phyloP scores from a whole-genome alignment of 495 filamentous ascomycete genomes.

The Penicillium roqueforti region DNA sequence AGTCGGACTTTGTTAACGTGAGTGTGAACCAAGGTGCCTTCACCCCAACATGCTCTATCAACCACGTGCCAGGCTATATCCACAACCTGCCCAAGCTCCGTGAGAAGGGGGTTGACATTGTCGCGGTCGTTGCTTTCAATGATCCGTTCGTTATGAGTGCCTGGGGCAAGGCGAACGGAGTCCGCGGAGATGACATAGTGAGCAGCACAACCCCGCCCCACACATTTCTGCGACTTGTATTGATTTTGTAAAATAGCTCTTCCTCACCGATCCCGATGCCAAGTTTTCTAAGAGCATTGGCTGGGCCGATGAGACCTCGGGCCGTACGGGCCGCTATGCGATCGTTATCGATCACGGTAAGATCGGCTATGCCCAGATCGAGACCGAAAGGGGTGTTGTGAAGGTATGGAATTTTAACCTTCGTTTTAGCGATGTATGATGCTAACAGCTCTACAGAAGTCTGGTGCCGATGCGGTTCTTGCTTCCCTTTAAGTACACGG shows the following conservation, averaged over 20 bases:
- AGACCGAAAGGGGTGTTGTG: constrained; percentile 59
- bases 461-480: constrained; percentile 66
- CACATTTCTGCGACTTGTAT: constrained; percentile 17
- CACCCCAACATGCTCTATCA: constrained; percentile 85
- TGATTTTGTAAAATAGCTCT: constrained; percentile 47
- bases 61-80: constrained; percentile 82
- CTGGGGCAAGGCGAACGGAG: constrained; percentile 87
- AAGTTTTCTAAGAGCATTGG: constrained; percentile 74
- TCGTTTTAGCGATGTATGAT: no score
- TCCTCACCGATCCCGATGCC: constrained; percentile 73
- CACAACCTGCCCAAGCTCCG: constrained; percentile 65
- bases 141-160: constrained; percentile 90
- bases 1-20: background rate
- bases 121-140: constrained; percentile 81
- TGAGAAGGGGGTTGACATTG: constrained; percentile 77
- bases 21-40: constrained; percentile 61
- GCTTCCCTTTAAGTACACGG: constrained; percentile 31
- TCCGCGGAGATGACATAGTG: constrained; percentile 73
- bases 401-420: constrained; percentile 19
- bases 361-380: constrained; percentile 77
- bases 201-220: constrained; percentile 34
- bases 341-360: constrained; percentile 86
- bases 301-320: constrained; percentile 62
- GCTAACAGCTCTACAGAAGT: constrained; percentile 44
- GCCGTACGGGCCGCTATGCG: constrained; percentile 75